These are phyloP conservation scores for Canavalia gladiata DNA, from an alignment of 306 rosid genomes.

Conservation along the genomic window DNA sequence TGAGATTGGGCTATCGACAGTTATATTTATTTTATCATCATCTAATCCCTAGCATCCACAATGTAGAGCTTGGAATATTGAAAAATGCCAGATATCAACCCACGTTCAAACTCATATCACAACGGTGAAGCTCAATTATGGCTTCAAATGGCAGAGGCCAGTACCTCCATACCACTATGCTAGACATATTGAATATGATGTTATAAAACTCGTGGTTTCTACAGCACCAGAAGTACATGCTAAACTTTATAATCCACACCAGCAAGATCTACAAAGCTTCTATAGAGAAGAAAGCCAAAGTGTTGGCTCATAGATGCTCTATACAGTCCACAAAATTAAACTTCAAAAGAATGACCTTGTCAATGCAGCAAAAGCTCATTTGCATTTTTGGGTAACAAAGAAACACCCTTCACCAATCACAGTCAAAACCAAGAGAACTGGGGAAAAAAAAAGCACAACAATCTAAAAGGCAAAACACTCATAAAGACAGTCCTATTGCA, in stretches of 20 bases:
- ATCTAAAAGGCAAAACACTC: neutral
- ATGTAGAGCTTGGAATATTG: neutral
- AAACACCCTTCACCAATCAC: neutral
- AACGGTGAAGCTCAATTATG: neutral
- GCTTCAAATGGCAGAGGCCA: neutral
- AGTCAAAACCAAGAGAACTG: neutral
- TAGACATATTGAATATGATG: conserved; percentile 2
- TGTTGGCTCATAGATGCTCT: neutral
- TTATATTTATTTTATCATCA: conserved; percentile 21
- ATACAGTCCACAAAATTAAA: neutral
- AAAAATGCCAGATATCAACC: conserved; percentile 9
- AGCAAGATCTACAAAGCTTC: neutral
- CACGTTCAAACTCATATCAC: conserved; percentile 5
- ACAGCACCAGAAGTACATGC: conserved; percentile 24
- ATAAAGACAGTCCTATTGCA: neutral
- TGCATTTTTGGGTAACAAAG: neutral
- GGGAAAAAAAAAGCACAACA: neutral
- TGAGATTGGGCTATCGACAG: neutral
- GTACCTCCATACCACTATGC: neutral
- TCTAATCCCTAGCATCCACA: conserved; percentile 2
- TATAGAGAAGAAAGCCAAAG: neutral
- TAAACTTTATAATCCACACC: conserved; percentile 22
- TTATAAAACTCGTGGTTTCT: neutral
- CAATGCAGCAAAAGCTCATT: neutral
- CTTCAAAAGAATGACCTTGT: neutral